These are phyloP conservation scores for Byssochlamys sp. DNA, from an alignment of 2,329 filamentous ascomycete species.

Conservation along the genomic window DNA sequence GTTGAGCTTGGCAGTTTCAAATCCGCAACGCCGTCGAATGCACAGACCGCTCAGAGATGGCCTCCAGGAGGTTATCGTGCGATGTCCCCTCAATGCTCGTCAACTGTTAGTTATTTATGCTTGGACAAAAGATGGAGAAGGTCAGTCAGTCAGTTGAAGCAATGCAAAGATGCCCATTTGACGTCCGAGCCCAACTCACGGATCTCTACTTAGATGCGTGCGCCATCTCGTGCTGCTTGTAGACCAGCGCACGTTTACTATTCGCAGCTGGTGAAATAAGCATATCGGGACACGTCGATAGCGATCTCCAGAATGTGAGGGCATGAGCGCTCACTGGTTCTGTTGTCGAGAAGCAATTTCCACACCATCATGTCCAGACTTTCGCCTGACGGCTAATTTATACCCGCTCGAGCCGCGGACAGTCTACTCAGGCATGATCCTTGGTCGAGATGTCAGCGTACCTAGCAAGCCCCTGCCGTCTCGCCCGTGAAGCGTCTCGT, in stretches of 20 bases:
- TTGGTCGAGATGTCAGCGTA: not conserved
- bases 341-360: not conserved
- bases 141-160: not conserved
- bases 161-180: not conserved
- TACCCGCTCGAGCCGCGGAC: not conserved
- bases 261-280: conserved; percentile 17
- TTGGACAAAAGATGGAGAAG: not conserved
- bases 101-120: not conserved
- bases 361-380: not conserved
- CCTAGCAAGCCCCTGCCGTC: not conserved
- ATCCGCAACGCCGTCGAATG: not conserved
- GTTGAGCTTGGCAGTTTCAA: not conserved
- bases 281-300: conserved; percentile 4
- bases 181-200: not conserved
- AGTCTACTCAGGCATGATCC: not conserved
- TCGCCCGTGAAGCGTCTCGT: not conserved
- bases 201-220: not conserved
- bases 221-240: not conserved
- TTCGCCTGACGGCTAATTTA: not conserved
- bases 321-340: not conserved
- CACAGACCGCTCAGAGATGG: not conserved
- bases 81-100: not conserved
- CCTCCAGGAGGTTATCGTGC: not conserved
- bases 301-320: not conserved
- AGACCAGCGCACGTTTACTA: conserved; percentile 6